Percentiles rank a stretch among this genome's conserved stretches.
Evolutionary conservation across 2,329 filamentous ascomycete species (phyloP).

Genomic region (Furcasterigmium sp.): DNA sequence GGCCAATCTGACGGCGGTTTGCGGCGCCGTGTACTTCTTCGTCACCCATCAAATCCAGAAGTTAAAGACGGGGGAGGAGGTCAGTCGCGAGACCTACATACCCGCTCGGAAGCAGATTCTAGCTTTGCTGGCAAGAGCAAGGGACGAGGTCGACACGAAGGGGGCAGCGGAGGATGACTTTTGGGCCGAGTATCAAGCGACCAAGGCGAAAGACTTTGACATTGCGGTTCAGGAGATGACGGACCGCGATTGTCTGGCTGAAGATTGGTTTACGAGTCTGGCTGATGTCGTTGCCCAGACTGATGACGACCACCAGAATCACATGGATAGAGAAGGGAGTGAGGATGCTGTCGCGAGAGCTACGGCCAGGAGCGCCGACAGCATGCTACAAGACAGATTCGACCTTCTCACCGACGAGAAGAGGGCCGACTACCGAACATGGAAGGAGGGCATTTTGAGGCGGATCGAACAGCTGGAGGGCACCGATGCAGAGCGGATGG

Average conservation of each 20-base stretch:
- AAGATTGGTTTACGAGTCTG: constrained; percentile 60
- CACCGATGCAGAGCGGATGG: constrained; percentile 22
- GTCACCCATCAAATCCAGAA: constrained; percentile 46
- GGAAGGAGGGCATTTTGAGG: constrained; percentile 57
- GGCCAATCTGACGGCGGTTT: constrained; percentile 44
- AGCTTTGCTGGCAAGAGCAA: constrained; percentile 28
- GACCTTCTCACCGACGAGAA: constrained; percentile 65
- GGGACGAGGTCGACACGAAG: constrained; percentile 23
- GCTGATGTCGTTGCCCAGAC: constrained; percentile 43
- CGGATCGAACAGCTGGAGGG: constrained; percentile 46
- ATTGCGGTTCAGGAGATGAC: constrained; percentile 55
- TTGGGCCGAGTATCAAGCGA: constrained; percentile 48
- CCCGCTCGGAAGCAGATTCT: constrained; percentile 34
- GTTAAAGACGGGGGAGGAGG: constrained; percentile 28
- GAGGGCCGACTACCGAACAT: constrained; percentile 54
- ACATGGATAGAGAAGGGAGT: constrained; percentile 23
- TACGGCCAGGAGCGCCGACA: constrained; percentile 48
- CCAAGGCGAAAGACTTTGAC: constrained; percentile 52
- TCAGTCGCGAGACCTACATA: constrained; percentile 39
- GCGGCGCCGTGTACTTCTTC: constrained; percentile 57
- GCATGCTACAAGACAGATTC: constrained; percentile 72
- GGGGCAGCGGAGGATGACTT: constrained; percentile 39
- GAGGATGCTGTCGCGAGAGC: constrained; percentile 23
- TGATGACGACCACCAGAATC: constrained; percentile 26
- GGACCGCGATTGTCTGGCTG: constrained; percentile 49